Conservation (phyloP, 352 stramenopile genomes). For the Globisporangium radiosum region DNA sequence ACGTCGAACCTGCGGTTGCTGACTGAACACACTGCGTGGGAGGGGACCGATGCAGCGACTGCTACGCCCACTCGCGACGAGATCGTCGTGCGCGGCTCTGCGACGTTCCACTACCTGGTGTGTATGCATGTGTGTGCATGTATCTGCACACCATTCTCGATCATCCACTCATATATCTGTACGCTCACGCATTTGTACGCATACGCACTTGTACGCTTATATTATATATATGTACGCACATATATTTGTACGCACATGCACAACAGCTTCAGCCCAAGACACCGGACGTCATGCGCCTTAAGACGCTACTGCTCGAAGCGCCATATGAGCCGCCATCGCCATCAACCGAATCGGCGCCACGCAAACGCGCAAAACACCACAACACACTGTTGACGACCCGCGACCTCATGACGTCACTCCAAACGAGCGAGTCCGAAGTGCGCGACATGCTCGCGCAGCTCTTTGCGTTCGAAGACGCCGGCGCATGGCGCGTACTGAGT, state of each 20-base stretch:
- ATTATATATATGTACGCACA: too few relatives aligned
- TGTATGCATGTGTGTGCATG: background rate
- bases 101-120: conserved; percentile 67
- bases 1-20: conserved; percentile 76
- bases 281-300: conserved; percentile 46
- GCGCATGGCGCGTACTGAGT: conserved; percentile 56
- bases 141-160: background rate
- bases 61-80: conserved; percentile 7
- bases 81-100: conserved; percentile 49
- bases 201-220: too few relatives aligned
- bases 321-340: conserved; percentile 37
- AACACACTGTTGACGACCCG: conserved; percentile 46
- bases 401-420: conserved; percentile 53
- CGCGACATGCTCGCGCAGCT: conserved; percentile 50
- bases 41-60: conserved; percentile 15
- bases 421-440: conserved; percentile 63
- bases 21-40: conserved; percentile 53
- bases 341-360: conserved; percentile 5
- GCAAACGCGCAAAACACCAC: conserved; percentile 43
- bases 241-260: too few relatives aligned
- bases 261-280: conserved; percentile 55
- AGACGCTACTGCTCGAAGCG: conserved; percentile 54
- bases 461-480: conserved; percentile 63
- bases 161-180: too few relatives aligned
- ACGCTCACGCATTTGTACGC: too few relatives aligned